Base-by-base conservation (phyloP, 345 rosid species). In the Cardamine occulta region DNA sequence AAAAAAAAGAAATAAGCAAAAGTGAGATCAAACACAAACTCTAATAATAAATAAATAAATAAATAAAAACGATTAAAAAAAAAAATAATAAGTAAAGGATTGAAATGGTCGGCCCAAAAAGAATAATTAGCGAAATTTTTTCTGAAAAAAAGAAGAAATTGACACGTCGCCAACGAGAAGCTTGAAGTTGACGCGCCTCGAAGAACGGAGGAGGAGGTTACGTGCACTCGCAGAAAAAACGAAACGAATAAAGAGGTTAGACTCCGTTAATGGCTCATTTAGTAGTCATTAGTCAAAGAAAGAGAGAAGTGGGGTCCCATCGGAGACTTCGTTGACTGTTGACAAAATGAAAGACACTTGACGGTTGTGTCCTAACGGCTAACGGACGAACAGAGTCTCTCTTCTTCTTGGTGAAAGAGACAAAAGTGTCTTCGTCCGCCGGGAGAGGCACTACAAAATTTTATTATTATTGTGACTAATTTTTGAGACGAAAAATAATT, bases 51-150 rank as follows among this genome's bases (percentile, higher is more conserved):
- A 53, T 5, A 64, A 55, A 23, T 40, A 9, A 14, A 73, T 21
- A 21, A 21, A 21, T 21, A 21, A n/a, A n/a, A n/a, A n/a, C n/a
- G n/a, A n/a, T n/a, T n/a, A n/a, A n/a, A 23, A 8, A 44, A 68
- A 64, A 55, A 21, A 28, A 8, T 8, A 63, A 23, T 3, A 45
- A 68, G 28, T 10, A 39, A 59, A 51, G 17, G 29, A 45, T 59
- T 0, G 17, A 18, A 66, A 49, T 68, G 80, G 80, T 76, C 71
- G 75, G 80, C 55, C 8, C 70, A 54, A 54, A 76, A 63, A 7
- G 31, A 60, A 40, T 60, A 68, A 39, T 74, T 47, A 65, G 48
- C 72, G 32, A 59, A 58, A 4, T 1, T 7, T 12, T 37, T 11
- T 40, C 31, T 29, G 54, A 13, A 32, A 10, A 17, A 10, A 10